These are phyloP conservation scores for Neocucurbitaria cava DNA, from an alignment of 2,329 filamentous ascomycete genomes.

Conservation along the genomic window DNA sequence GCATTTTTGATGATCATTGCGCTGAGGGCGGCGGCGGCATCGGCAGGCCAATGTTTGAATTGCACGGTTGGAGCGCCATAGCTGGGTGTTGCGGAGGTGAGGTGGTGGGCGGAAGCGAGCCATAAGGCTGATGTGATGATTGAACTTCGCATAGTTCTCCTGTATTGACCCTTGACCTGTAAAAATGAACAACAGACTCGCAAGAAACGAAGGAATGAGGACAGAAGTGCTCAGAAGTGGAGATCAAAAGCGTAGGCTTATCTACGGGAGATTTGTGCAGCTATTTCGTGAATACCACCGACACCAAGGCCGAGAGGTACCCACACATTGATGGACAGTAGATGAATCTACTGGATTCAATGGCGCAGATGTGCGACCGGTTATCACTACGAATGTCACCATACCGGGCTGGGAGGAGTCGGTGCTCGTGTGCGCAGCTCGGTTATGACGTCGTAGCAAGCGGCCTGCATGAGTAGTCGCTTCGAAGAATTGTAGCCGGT, in stretches of 20 bases:
- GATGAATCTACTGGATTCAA: constrained; percentile 8
- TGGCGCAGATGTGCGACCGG: neutral
- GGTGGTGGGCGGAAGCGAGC: constrained; percentile 17
- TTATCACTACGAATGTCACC: neutral
- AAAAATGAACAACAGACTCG: neutral
- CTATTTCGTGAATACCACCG: constrained; percentile 19
- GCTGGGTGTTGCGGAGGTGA: constrained; percentile 16
- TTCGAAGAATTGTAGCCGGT: neutral
- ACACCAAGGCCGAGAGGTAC: constrained; percentile 16
- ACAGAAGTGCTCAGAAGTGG: constrained; percentile 1
- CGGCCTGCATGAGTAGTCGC: neutral
- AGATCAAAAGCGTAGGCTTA: neutral
- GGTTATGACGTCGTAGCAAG: constrained; percentile 6
- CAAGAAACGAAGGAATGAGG: constrained; percentile 1
- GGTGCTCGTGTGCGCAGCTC: constrained; percentile 9
- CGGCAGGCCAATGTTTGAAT: constrained; percentile 35
- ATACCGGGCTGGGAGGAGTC: constrained; percentile 9
- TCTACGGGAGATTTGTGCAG: neutral
- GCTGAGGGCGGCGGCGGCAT: constrained; percentile 33
- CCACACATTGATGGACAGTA: constrained; percentile 6
- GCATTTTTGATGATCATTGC: constrained; percentile 39
- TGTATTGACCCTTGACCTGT: constrained; percentile 2
- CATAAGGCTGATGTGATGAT: constrained; percentile 26
- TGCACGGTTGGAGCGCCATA: constrained; percentile 25
- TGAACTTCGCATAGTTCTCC: constrained; percentile 4